Base-by-base conservation (phyloP, 352 stramenopile species). In the Pythium plurisporium region DNA sequence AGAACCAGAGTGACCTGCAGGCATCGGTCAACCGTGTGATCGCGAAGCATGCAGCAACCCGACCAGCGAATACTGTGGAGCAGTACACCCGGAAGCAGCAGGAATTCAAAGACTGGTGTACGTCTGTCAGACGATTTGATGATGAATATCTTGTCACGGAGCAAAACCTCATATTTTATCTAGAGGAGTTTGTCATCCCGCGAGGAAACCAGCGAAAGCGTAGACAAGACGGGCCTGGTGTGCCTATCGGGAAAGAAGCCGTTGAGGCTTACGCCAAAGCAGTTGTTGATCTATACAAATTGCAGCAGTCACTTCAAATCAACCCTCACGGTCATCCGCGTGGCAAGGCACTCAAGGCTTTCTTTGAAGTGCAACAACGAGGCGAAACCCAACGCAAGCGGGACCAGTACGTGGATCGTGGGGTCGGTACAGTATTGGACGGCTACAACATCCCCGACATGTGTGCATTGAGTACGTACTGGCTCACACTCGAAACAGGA, bases 261-360 rank as follows among this genome's bases (percentile, higher is more conserved):
- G 31, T 53, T 14, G 42, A 61, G 20, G 42, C 41, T 15, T 61
- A 61, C 25, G 53, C 53, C 0, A 61, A 61, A 30, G 26, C 53
- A 10, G 20, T 61, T 17, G 34, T 61, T 20, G 42, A 53, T 17
- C 9, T 61, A 5, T 61, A 40, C 19, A 47, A 31, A 15, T 46
- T 25, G 1, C 53, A 61, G n/a, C 30, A 29, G 11, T 40, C 53
- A 0, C 12, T 46, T 0, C 15, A 27, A 5, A 8, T 51, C 4
- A 59, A 59, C 41, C 27, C 2, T 6, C 3, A 38, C 5, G 23
- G 14, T 2, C 50, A 58, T 38, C 50, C 26, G 1, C 50, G 50
- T 29, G 36, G 50, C 22, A 37, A 47, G 5, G 36, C 37, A 4
- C 27, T 49, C 15, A 58, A 58, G 23, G 37, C 5, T 8, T 58